Evolutionary conservation across 352 stramenopile genomes (phyloP), one percentile per base, ranked within the genome.

Genomic region (Plasmopara muralis): DNA sequence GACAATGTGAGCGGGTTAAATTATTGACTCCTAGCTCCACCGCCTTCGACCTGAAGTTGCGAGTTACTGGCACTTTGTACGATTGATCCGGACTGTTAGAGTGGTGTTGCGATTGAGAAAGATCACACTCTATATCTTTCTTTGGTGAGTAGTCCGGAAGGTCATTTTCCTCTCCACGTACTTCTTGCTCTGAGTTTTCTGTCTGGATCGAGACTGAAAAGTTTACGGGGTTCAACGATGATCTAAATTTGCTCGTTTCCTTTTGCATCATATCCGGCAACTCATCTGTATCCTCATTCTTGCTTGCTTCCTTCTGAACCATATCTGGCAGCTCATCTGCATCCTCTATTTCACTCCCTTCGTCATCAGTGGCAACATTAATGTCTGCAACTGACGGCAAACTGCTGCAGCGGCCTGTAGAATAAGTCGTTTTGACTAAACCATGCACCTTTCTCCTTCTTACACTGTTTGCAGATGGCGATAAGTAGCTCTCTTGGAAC

Each of bases 191-290:
- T 13, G 60, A 68, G 31, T 54, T n/a, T 16, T 68, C 60, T 20
- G 60, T 68, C n/a, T 61, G 50, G 43, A 61, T 57, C 2, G 50
- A 61, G 29, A 15, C 50, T 20, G 60, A 55, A 14, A 60, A 13
- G 39, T 35, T 52, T 0, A 15, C 25, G n/a, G 29, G 45, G 37
- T 35, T 35, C 5, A 12, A 2, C 4, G 2, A 13, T 9, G 2
- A 9, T 30, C 28, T 29, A 6, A 15, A 9, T 13, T 39, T 12
- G 16, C 0, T 59, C 40, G 35, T 4, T 34, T 33, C 56, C 12
- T 38, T 85, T 52, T 87, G 76, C 30, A 86, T 56, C 72, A 86
- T 82, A 3, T 39, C 30, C 25, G 79, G 79, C 1, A 87, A 48
- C 9, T 85, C 67, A 13, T 85, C 72, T 1, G 79, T 64, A 12